Conservation (phyloP, 116 monocot species). For the Trichopus zeylanicus region DNA sequence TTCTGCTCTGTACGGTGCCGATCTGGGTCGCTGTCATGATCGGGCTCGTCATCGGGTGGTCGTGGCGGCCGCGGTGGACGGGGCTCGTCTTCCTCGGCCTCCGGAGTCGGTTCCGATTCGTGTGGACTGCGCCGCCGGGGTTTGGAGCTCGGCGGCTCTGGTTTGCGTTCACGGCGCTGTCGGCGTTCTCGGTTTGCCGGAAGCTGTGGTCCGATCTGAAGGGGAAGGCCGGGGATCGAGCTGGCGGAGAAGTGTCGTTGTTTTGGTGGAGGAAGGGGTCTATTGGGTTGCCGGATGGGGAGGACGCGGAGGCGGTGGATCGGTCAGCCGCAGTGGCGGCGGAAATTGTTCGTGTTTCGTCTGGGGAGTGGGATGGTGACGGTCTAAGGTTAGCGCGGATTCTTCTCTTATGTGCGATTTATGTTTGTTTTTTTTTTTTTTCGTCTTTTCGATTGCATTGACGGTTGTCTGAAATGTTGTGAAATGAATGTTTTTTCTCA, state of each 20-base stretch:
- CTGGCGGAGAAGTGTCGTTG: neutral
- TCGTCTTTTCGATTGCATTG: no score
- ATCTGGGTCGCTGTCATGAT: constrained; percentile 98
- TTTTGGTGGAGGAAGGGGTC: no score
- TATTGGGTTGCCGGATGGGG: no score
- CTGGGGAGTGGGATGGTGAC: neutral
- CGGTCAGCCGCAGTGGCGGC: constrained; percentile 4
- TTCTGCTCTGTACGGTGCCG: constrained; percentile 80
- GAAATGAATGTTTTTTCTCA: no score
- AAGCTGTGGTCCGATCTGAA: constrained; percentile 51
- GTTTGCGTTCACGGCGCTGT: constrained; percentile 90
- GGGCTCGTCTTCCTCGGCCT: constrained; percentile 79
- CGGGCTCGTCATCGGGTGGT: constrained; percentile 91
- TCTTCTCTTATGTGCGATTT: neutral
- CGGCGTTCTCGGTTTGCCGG: constrained; percentile 78
- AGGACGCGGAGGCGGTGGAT: constrained; percentile 3
- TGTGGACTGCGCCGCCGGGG: constrained; percentile 66
- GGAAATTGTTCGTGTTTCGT: neutral
- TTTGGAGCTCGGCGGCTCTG: constrained; percentile 78
- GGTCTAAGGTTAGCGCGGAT: neutral
- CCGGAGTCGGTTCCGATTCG: constrained; percentile 47
- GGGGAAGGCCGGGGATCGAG: constrained; percentile 17
- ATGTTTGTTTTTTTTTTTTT: neutral
- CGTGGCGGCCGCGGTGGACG: constrained; percentile 96
- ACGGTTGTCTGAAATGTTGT: no score